Percentiles rank a stretch among this genome's conserved stretches.
Conservation (phyloP, 371 early-diverging fungal species). For the Rhizopus stolonifer region DNA sequence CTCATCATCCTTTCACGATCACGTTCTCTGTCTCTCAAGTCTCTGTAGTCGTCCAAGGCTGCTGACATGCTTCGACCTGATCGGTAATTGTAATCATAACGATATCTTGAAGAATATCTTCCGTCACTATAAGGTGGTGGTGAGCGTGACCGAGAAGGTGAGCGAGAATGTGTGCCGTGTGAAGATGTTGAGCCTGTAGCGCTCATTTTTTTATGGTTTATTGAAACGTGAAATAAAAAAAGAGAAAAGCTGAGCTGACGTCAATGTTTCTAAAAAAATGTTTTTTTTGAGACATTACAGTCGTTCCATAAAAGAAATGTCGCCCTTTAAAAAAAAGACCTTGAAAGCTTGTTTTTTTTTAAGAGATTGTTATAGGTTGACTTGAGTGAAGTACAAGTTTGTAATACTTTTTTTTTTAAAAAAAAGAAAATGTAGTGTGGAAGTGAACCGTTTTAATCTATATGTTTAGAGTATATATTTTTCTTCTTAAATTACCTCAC, state of each 20-base stretch:
- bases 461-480: too few relatives aligned
- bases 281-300: too few relatives aligned
- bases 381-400: too few relatives aligned
- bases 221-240: not conserved
- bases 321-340: too few relatives aligned
- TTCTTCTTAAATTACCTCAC: too few relatives aligned
- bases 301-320: not conserved
- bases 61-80: conserved; percentile 38
- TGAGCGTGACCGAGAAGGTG: conserved; percentile 50
- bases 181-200: conserved; percentile 54
- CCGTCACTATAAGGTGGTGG: conserved; percentile 46
- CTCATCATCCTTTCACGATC: conserved; percentile 46
- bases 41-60: conserved; percentile 48
- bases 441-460: too few relatives aligned
- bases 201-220: conserved; percentile 37
- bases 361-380: too few relatives aligned
- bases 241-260: conserved; percentile 10
- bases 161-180: conserved; percentile 47
- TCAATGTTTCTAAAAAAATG: conserved; percentile 5
- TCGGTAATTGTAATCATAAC: conserved; percentile 46
- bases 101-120: conserved; percentile 42
- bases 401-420: too few relatives aligned
- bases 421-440: too few relatives aligned
- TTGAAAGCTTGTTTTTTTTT: too few relatives aligned
- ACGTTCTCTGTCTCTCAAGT: conserved; percentile 51